A percentile compares a stretch with the other conserved stretches of the same genome.
phyloP scores from a whole-genome alignment of 345 rosid genomes.

The Linum trigynum region DNA sequence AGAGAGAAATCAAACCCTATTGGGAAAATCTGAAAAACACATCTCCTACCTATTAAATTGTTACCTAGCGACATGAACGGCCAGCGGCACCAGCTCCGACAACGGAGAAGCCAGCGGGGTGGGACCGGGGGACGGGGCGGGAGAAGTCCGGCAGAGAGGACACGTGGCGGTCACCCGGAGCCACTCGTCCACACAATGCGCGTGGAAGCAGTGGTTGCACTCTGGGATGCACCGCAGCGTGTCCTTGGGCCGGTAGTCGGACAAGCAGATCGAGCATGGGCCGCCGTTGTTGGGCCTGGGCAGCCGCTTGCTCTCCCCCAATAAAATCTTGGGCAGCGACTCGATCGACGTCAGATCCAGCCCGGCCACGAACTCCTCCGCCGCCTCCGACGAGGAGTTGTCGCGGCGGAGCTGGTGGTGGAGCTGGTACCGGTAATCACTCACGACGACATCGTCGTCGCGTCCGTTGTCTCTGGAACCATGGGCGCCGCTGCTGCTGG shows the following conservation, averaged over 20 bases:
- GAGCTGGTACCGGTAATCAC: background rate
- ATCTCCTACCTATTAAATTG: background rate
- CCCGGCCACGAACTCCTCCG: constrained; percentile 22
- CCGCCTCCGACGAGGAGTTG: background rate
- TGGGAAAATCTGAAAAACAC: background rate
- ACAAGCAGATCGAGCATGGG: constrained; percentile 56
- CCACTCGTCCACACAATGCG: constrained; percentile 65
- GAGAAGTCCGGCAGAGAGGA: constrained; percentile 59
- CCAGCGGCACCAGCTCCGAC: constrained; percentile 46
- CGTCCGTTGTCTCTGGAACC: background rate
- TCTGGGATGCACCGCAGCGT: constrained; percentile 47
- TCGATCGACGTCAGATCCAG: constrained; percentile 33
- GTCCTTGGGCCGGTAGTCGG: constrained; percentile 46
- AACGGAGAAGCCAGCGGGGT: constrained; percentile 43
- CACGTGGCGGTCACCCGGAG: constrained; percentile 57
- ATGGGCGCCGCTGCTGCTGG: constrained; percentile 8
- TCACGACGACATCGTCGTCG: background rate
- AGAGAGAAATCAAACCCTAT: background rate
- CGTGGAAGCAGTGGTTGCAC: constrained; percentile 69
- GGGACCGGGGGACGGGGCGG: constrained; percentile 33
- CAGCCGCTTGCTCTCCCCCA: constrained; percentile 53
- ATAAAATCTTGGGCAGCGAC: constrained; percentile 43
- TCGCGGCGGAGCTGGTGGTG: background rate
- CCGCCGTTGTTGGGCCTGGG: constrained; percentile 55
- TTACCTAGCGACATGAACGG: constrained; percentile 21